A percentile compares a stretch with the other conserved stretches of the same genome.
Evolutionary conservation across 345 rosid genomes (phyloP).

Genomic region (Syzygium aqueum): DNA sequence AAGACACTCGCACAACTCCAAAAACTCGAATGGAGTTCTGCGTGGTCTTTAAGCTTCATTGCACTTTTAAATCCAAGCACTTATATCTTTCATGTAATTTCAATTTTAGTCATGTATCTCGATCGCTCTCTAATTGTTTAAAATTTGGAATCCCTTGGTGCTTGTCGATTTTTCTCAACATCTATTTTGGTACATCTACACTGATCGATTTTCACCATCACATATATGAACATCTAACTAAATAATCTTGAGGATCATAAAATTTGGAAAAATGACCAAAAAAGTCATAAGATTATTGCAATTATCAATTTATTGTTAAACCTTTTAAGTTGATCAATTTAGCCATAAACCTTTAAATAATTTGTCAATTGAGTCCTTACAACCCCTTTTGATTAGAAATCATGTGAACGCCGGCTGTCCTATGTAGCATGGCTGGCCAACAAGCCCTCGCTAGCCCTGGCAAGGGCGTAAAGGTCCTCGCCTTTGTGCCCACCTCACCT

Average conservation of each 20-base stretch:
- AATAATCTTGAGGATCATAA: not conserved
- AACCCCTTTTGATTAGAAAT: too few species aligned
- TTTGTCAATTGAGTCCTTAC: too few species aligned
- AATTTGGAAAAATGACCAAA: not conserved
- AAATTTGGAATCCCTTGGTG: not conserved
- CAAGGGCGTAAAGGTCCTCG: too few species aligned
- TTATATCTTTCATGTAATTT: not conserved
- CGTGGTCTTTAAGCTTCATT: not conserved
- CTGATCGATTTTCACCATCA: not conserved
- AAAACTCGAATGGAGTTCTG: too few species aligned
- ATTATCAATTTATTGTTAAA: too few species aligned
- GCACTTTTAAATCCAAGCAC: not conserved
- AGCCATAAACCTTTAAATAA: too few species aligned
- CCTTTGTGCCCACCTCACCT: too few species aligned
- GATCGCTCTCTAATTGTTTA: not conserved
- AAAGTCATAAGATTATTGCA: too few species aligned
- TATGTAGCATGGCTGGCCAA: too few species aligned
- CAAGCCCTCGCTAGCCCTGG: too few species aligned
- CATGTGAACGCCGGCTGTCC: accelerated
- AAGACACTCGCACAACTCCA: not conserved
- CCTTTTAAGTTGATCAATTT: accelerated
- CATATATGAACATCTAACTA: not conserved
- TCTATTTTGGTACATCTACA: not conserved
- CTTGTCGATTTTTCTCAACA: not conserved
- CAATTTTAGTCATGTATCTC: not conserved